Percentiles rank a stretch among this genome's conserved stretches.
Evolutionary conservation across 805 yeast genomes (phyloP).

Genomic region (Yamadazyma endophytica): DNA sequence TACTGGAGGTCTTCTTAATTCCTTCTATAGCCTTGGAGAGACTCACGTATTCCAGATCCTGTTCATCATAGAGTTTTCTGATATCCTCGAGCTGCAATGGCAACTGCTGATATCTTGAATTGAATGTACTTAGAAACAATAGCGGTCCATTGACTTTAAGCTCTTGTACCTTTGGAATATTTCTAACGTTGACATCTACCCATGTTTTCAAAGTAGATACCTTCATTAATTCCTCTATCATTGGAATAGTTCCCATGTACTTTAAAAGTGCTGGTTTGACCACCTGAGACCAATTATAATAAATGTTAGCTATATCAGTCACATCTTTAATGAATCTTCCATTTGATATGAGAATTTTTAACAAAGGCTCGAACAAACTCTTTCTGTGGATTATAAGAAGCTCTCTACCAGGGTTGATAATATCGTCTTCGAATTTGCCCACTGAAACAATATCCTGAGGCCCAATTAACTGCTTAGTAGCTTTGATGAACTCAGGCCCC

Average conservation of each 20-base stretch:
- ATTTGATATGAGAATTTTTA: conserved; percentile 51
- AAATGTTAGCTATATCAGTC: conserved; percentile 51
- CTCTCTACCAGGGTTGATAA: conserved; percentile 54
- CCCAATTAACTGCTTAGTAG: conserved; percentile 19
- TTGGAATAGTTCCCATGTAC: conserved; percentile 60
- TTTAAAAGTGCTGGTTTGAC: conserved; percentile 52
- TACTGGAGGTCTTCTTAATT: conserved; percentile 50
- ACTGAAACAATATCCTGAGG: conserved; percentile 7
- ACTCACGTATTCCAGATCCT: conserved; percentile 49
- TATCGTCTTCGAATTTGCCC: conserved; percentile 46
- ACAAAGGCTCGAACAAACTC: conserved; percentile 53
- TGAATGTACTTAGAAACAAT: conserved; percentile 39
- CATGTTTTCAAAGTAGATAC: conserved; percentile 54
- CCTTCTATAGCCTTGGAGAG: conserved; percentile 51
- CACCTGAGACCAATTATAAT: conserved; percentile 58
- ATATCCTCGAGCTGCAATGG: conserved; percentile 63
- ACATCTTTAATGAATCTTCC: conserved; percentile 62
- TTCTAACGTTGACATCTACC: conserved; percentile 49
- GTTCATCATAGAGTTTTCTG: conserved; percentile 35
- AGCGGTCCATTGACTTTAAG: conserved; percentile 38
- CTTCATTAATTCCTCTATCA: conserved; percentile 51
- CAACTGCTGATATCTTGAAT: conserved; percentile 45
- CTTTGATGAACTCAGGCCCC: conserved; percentile 37
- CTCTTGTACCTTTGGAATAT: conserved; percentile 46
- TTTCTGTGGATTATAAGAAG: conserved; percentile 54